Conservation (phyloP, 495 filamentous ascomycete genomes). For the Elaphomyces granulatus region DNA sequence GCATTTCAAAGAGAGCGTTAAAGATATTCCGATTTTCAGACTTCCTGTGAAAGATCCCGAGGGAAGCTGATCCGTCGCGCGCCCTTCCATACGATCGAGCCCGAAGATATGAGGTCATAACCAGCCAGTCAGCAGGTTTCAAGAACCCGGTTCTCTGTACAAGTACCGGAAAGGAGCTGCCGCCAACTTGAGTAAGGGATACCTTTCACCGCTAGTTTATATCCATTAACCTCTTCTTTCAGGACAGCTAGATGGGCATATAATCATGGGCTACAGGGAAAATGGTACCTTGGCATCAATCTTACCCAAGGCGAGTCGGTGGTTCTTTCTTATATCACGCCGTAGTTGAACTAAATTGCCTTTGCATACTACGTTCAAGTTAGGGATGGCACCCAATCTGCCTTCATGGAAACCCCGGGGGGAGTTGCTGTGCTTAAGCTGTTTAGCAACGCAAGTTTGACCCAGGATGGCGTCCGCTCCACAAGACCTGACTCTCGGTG, state of each 20-base stretch:
- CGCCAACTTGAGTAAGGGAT: conserved; percentile 8
- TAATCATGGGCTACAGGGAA: conserved; percentile 11
- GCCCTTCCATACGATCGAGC: conserved; percentile 5
- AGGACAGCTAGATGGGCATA: conserved; percentile 14
- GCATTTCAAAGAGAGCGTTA: conserved; percentile 12
- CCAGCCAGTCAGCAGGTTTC: conserved; percentile 8
- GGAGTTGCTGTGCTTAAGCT: conserved; percentile 1
- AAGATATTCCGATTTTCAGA: conserved; percentile 8
- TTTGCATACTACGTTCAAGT: conserved; percentile 2
- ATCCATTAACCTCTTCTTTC: neutral
- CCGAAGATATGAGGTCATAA: conserved; percentile 5
- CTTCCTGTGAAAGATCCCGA: conserved; percentile 3
- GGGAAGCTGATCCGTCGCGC: conserved; percentile 3
- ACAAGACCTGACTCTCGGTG: neutral
- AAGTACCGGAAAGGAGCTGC: conserved; percentile 16
- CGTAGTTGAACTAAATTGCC: too few relatives aligned
- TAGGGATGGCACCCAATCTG: neutral
- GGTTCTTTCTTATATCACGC: too few relatives aligned
- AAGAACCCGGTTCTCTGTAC: conserved; percentile 10
- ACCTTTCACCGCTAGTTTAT: neutral
- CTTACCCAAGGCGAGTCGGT: too few relatives aligned
- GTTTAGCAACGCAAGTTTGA: neutral
- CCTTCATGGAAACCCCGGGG: neutral
- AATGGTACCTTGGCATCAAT: conserved; percentile 8
- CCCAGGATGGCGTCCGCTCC: conserved; percentile 1